Evolutionary conservation across 306 rosid genomes (phyloP).

Genomic region (Begonia peltatifolia): DNA sequence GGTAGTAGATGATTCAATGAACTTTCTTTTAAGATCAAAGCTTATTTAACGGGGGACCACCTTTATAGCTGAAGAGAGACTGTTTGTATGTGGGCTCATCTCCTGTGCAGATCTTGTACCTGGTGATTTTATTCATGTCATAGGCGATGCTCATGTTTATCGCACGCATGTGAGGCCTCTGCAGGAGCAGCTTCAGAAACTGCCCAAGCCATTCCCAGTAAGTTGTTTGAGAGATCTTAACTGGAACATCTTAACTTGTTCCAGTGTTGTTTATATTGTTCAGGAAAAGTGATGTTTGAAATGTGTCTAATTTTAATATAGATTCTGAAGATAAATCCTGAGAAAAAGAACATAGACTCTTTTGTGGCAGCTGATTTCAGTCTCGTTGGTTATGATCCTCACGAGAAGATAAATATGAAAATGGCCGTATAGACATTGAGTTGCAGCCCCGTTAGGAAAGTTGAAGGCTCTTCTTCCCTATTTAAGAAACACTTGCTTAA

Average conservation of each 20-base stretch:
- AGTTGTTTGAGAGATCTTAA: conserved; percentile 4
- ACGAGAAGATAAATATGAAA: conserved; percentile 90
- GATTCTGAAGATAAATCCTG: conserved; percentile 77
- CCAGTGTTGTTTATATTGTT: too few species aligned
- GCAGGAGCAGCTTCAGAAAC: conserved; percentile 84
- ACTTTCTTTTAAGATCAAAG: too few species aligned
- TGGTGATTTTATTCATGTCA: conserved; percentile 79
- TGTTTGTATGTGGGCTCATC: conserved; percentile 5
- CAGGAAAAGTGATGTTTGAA: too few species aligned
- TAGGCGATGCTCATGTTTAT: conserved; percentile 95
- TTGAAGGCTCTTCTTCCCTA: conserved; percentile 7
- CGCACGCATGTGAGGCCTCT: conserved; percentile 89
- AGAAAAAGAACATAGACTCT: conserved; percentile 73
- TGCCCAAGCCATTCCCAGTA: conserved; percentile 94
- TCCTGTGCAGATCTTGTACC: conserved; percentile 53
- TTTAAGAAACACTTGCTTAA: conserved; percentile 7
- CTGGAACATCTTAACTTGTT: too few species aligned
- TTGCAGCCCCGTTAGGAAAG: conserved; percentile 13
- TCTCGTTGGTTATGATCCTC: conserved; percentile 85
- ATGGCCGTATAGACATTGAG: conserved; percentile 72
- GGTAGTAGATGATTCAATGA: too few species aligned
- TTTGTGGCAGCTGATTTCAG: conserved; percentile 73
- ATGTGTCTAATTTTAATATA: conserved; percentile 14
- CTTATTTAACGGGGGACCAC: too few species aligned
- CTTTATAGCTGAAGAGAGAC: too few species aligned